These are phyloP conservation scores for Nitzschia putrida DNA, from an alignment of 108 stramenopile species.

Conservation along the genomic window DNA sequence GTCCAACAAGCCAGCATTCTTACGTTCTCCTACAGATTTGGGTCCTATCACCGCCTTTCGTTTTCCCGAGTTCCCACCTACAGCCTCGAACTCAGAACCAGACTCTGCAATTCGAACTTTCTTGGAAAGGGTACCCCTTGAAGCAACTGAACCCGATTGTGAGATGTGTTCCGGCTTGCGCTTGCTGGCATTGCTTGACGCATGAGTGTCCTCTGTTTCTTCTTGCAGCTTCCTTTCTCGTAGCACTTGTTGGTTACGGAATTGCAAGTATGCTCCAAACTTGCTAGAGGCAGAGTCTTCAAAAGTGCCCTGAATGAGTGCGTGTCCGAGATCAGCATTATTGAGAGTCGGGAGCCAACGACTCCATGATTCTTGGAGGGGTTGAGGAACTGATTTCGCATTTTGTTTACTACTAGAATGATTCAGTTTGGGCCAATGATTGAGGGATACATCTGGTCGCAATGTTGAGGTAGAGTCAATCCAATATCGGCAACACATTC, in stretches of 20 bases:
- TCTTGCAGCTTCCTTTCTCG: neutral
- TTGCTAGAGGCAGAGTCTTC: neutral
- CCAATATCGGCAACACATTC: slow-evolving; percentile 19
- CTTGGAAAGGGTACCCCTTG: too few relatives aligned
- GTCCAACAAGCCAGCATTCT: too few relatives aligned
- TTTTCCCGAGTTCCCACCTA: too few relatives aligned
- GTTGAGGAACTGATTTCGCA: slow-evolving; percentile 7
- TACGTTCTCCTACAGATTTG: too few relatives aligned
- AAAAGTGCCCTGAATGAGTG: slow-evolving; percentile 4
- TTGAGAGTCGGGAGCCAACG: slow-evolving; percentile 6
- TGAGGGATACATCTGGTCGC: slow-evolving; percentile 13
- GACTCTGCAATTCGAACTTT: too few relatives aligned
- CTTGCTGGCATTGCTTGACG: too few relatives aligned
- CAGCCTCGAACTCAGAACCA: too few relatives aligned
- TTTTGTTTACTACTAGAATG: neutral
- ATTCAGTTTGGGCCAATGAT: slow-evolving; percentile 32
- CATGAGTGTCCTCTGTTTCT: neutral
- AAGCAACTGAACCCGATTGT: too few relatives aligned
- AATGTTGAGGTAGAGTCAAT: neutral
- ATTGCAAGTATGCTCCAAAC: neutral
- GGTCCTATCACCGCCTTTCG: too few relatives aligned
- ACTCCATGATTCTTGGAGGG: slow-evolving; percentile 29
- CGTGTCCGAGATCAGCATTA: slow-evolving; percentile 5
- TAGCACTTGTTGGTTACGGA: neutral
- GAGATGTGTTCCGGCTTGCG: too few relatives aligned